These are phyloP conservation scores for Barbatosphaeria neglecta DNA, from an alignment of 495 filamentous ascomycete genomes.

Conservation along the genomic window DNA sequence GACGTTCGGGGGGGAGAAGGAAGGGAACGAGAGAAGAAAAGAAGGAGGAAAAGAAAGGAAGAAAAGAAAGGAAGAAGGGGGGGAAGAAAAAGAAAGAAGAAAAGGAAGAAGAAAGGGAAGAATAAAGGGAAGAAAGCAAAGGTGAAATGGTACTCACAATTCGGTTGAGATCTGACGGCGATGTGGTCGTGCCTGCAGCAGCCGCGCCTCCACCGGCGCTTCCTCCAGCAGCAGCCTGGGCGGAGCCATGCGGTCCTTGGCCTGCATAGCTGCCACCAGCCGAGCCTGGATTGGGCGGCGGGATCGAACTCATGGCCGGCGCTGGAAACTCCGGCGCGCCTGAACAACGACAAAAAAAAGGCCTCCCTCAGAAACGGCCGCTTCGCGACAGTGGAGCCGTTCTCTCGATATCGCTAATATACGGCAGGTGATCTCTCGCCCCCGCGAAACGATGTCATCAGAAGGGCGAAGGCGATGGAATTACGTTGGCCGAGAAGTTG, in stretches of 20 bases:
- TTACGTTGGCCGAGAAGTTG: too few relatives aligned
- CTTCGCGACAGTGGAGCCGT: too few relatives aligned
- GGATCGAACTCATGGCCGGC: background rate
- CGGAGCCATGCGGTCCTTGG: constrained; percentile 12
- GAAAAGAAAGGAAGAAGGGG: background rate
- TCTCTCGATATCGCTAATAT: too few relatives aligned
- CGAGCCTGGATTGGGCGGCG: constrained; percentile 2
- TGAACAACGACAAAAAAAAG: too few relatives aligned
- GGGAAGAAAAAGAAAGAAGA: background rate
- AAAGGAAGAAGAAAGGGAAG: background rate
- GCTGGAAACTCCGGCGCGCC: background rate
- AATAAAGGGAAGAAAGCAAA: constrained; percentile 6
- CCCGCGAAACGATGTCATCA: too few relatives aligned
- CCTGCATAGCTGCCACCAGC: constrained; percentile 7
- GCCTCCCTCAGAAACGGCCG: too few relatives aligned
- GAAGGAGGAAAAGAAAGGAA: background rate
- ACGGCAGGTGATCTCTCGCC: too few relatives aligned
- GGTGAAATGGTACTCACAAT: constrained; percentile 55
- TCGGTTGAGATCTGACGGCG: constrained; percentile 74
- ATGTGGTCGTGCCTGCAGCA: constrained; percentile 26
- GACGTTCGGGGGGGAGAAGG: too few relatives aligned
- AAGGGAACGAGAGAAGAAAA: too few relatives aligned
- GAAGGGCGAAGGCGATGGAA: too few relatives aligned
- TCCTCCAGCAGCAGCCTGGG: constrained; percentile 8
- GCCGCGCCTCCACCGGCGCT: constrained; percentile 1